These are phyloP conservation scores for Monosporascus sp. DNA, from an alignment of 2,329 filamentous ascomycete species.

Conservation along the genomic window DNA sequence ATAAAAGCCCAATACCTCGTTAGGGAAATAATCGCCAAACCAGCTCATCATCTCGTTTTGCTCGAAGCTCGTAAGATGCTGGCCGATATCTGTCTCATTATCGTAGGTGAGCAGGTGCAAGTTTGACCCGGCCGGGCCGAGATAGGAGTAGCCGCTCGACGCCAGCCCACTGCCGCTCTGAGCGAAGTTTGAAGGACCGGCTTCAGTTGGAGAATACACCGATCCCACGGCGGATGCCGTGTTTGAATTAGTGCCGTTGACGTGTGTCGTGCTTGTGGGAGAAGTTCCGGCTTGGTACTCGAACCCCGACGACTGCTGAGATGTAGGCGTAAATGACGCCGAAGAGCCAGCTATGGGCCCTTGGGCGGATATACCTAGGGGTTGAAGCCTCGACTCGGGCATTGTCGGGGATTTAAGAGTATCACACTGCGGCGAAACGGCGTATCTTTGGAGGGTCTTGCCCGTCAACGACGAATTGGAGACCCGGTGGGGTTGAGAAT, in stretches of 20 bases:
- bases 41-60: slow-evolving; percentile 29
- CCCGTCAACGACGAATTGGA: slow-evolving; percentile 13
- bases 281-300: slow-evolving; percentile 35
- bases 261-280: slow-evolving; percentile 35
- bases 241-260: slow-evolving; percentile 14
- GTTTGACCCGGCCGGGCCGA: slow-evolving; percentile 17
- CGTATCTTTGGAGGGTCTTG: slow-evolving; percentile 22
- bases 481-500: slow-evolving; percentile 15
- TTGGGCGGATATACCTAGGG: slow-evolving; percentile 18
- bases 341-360: slow-evolving; percentile 13
- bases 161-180: slow-evolving; percentile 25
- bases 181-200: slow-evolving; percentile 22
- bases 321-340: slow-evolving; percentile 33
- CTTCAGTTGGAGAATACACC: slow-evolving; percentile 10
- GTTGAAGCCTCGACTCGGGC: slow-evolving; percentile 23
- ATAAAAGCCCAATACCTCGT: slow-evolving; percentile 24
- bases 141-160: slow-evolving; percentile 25
- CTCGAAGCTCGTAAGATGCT: slow-evolving; percentile 27
- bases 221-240: slow-evolving; percentile 3
- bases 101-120: slow-evolving; percentile 26
- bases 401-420: slow-evolving; percentile 23
- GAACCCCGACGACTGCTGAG: slow-evolving; percentile 36
- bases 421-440: slow-evolving; percentile 24
- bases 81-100: slow-evolving; percentile 29
- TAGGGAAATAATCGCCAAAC: slow-evolving; percentile 28